Evolutionary conservation across 2,329 filamentous ascomycete species (phyloP).

Genomic region (Cercospora zeina): DNA sequence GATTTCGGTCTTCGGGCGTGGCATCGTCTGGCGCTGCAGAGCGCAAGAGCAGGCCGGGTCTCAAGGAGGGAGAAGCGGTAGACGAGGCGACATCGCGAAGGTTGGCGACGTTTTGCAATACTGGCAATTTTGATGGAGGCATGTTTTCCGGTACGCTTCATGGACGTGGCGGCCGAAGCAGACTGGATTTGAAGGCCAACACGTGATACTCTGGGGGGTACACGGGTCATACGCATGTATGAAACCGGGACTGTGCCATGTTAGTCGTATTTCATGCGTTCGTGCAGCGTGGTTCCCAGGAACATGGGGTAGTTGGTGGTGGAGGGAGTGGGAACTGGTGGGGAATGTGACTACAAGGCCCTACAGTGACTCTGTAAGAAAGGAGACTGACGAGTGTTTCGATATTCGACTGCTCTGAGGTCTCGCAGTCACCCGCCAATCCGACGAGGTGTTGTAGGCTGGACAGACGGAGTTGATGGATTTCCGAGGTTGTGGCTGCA

Average conservation of each 20-base stretch:
- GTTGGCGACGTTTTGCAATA: constrained; percentile 66
- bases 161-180: not conserved
- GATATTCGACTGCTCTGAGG: not conserved
- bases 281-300: not conserved
- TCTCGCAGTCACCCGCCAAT: not conserved
- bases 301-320: not conserved
- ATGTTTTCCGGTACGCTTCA: not conserved
- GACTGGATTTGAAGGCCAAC: not conserved
- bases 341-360: not conserved
- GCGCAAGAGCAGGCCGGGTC: constrained; percentile 31
- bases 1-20: constrained; percentile 61
- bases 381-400: not conserved
- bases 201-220: not conserved
- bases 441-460: not conserved
- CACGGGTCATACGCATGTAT: not conserved
- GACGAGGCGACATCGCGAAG: constrained; percentile 74
- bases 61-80: constrained; percentile 50
- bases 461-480: not conserved
- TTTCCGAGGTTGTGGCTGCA: not conserved
- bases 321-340: not conserved
- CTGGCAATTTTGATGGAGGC: not conserved
- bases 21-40: constrained; percentile 63
- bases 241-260: not conserved
- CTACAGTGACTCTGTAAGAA: not conserved
- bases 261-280: not conserved